phyloP scores from a whole-genome alignment of 2,329 filamentous ascomycete species.

The Penicillium concentricum region DNA sequence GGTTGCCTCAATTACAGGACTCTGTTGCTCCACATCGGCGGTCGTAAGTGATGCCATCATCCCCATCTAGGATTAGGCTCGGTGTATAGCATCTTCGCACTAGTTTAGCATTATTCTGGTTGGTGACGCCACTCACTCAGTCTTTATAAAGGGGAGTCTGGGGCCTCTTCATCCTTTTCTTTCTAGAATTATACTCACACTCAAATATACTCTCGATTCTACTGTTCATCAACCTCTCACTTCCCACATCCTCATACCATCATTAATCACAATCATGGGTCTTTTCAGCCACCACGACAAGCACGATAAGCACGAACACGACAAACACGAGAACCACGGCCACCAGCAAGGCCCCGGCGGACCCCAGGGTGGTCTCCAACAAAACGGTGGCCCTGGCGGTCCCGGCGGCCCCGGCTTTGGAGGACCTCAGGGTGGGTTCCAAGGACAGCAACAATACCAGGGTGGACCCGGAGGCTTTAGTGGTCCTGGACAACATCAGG shows the following conservation, averaged over 20 bases:
- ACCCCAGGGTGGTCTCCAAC: not conserved
- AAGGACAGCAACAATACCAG: not conserved
- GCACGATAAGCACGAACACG: not conserved
- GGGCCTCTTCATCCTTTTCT: not conserved
- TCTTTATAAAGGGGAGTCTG: not conserved
- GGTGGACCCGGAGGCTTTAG: not conserved
- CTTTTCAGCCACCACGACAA: constrained; percentile 2
- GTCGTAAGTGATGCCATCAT: constrained; percentile 2
- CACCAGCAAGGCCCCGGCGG: not conserved
- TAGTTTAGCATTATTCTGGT: not conserved
- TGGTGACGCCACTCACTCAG: not conserved
- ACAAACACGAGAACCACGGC: not conserved
- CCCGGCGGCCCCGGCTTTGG: constrained; percentile 1
- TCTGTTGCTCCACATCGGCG: not conserved
- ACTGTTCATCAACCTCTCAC: not conserved
- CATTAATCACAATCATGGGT: not conserved
- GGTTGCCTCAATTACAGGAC: not conserved
- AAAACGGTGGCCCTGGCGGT: not conserved
- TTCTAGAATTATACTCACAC: not conserved
- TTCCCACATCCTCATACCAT: not conserved
- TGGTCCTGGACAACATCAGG: not conserved
- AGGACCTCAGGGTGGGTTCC: not conserved
- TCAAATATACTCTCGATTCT: not conserved
- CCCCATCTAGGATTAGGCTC: not conserved
- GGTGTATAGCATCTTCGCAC: not conserved